Base-by-base conservation (phyloP, 208 protist species). In the Trypanosoma cruzi region DNA sequence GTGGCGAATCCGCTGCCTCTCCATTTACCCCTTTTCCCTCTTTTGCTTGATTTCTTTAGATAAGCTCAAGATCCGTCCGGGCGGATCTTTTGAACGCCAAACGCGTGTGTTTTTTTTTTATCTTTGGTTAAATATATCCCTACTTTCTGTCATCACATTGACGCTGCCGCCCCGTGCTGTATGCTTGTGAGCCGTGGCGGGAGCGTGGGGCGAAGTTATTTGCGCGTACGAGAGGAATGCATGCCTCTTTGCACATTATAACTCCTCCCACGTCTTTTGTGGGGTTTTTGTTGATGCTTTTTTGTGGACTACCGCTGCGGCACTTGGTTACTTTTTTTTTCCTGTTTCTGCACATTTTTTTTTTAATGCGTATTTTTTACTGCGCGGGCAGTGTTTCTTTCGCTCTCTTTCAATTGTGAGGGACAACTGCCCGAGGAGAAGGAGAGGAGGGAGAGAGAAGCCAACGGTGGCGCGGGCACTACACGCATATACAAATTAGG, bases 291-390 rank as follows among this genome's bases (percentile, higher is more conserved):
- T 40, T 40, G 40, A 8, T 54, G 18, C 8, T 1, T n/a, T 8
- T 54, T 8, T 24, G 40, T 44, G 40, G 1, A 16, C 13, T 20
- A 14, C 8, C 40, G 40, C 40, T 14, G 40, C 40, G 40, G 40
- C 40, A 44, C 8, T 16, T 16, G 1, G 40, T 14, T 16, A 44
- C 18, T 44, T 44, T 14, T 2, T 44, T 44, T 44, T 7, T 44
- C 18, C 40, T 54, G 6, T 24, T 73, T 73, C 58, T 78, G 20
- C 24, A 52, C 7, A 22, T 4, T 54, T 70, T 73, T 61, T 62
- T 79, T 58, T 52, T 48, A 78, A n/a, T n/a, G n/a, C n/a, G 50
- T 49, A 32, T 64, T 29, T 4, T 55, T 22, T 64, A 52, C 28
- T 74, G 31, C 55, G 52, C 10, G 1, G 11, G 34, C 42, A 62